A percentile compares a stretch with the other conserved stretches of the same genome.
phyloP scores from a whole-genome alignment of 371 early-diverging fungal genomes.

The Mucor sp. region DNA sequence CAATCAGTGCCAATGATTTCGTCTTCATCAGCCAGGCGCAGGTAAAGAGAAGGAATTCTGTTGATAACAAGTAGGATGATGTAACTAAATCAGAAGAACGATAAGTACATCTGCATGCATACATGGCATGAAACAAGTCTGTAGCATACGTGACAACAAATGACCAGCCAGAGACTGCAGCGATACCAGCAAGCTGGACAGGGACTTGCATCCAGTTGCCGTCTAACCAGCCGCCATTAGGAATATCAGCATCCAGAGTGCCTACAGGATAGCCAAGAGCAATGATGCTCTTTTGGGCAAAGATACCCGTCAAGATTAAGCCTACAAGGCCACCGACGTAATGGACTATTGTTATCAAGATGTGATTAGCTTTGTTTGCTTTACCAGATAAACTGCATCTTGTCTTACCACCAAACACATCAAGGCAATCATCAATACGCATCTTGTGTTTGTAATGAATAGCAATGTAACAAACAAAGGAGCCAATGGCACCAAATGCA shows the following conservation, averaged over 20 bases:
- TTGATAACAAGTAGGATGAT: conserved; percentile 56
- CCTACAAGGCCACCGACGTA: conserved; percentile 78
- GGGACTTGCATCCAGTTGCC: conserved; percentile 67
- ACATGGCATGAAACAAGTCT: not conserved
- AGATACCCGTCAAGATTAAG: conserved; percentile 69
- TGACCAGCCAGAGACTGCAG: conserved; percentile 61
- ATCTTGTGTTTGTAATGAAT: conserved; percentile 63
- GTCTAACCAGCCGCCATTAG: conserved; percentile 67
- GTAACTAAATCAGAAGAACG: not conserved
- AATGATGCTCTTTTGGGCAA: conserved; percentile 66
- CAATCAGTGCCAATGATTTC: conserved; percentile 63
- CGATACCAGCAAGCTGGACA: conserved; percentile 60
- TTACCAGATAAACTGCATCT: not conserved
- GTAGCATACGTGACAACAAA: conserved; percentile 52
- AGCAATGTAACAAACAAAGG: conserved; percentile 65
- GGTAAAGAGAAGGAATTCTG: conserved; percentile 50
- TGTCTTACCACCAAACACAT: conserved; percentile 56
- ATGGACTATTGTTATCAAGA: conserved; percentile 40
- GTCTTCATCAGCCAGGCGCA: conserved; percentile 59
- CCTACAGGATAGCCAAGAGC: conserved; percentile 64
- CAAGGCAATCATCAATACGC: conserved; percentile 78
- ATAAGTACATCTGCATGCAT: not conserved
- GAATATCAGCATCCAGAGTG: conserved; percentile 43
- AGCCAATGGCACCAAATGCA: conserved; percentile 67
- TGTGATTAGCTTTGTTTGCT: not conserved